A percentile compares a stretch with the other conserved stretches of the same genome.
Conservation (phyloP, 306 rosid genomes). For the Senna tora region DNA sequence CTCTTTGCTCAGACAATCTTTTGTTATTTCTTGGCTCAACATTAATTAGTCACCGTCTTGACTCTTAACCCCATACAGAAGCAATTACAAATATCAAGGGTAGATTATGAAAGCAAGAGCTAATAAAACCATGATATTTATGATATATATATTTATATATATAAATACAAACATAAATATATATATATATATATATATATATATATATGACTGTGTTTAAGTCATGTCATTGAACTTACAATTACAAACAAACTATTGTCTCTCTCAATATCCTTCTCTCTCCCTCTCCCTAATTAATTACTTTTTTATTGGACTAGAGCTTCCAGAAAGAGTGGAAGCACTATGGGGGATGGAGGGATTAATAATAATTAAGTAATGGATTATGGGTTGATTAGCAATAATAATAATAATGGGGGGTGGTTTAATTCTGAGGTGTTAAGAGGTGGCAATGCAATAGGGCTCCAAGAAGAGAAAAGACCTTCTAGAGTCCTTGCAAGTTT, state of each 20-base stretch:
- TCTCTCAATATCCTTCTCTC: slow-evolving; percentile 26
- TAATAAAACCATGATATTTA: too few species aligned
- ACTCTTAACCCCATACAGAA: slow-evolving; percentile 12
- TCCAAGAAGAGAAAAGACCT: slow-evolving; percentile 76
- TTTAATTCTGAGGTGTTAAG: slow-evolving; percentile 39
- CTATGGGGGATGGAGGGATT: too few species aligned
- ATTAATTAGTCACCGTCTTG: slow-evolving; percentile 15
- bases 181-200: background rate
- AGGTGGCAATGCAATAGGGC: slow-evolving; percentile 90
- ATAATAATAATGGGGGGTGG: background rate
- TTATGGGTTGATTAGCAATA: slow-evolving; percentile 36
- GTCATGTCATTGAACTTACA: slow-evolving; percentile 39
- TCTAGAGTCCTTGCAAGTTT: slow-evolving; percentile 75
- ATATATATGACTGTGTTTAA: slow-evolving; percentile 34
- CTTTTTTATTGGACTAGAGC: slow-evolving; percentile 52
- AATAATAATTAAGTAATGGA: slow-evolving; percentile 45
- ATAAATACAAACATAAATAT: too few species aligned
- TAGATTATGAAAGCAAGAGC: slow-evolving; percentile 44
- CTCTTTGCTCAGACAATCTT: background rate
- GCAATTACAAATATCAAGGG: slow-evolving; percentile 47
- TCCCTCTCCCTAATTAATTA: slow-evolving; percentile 7
- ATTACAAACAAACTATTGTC: slow-evolving; percentile 41
- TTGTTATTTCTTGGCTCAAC: background rate
- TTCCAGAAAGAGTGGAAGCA: slow-evolving; percentile 46
- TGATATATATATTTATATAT: too few species aligned